Evolutionary conservation across 78 protist genomes (phyloP).

Genomic region (Protostelium mycophagum): DNA sequence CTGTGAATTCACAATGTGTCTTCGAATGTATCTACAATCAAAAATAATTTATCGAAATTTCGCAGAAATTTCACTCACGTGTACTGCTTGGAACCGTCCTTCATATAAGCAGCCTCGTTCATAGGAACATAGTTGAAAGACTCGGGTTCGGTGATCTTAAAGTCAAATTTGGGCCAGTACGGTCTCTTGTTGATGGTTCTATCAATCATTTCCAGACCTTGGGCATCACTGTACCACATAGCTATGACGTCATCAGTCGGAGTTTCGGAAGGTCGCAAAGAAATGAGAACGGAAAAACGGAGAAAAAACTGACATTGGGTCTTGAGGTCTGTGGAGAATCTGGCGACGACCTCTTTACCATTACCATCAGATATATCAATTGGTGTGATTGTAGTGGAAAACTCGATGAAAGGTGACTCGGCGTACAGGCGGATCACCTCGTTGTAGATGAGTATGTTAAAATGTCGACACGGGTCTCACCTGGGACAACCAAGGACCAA

Average conservation of each 20-base stretch:
- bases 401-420: slow-evolving; percentile 5
- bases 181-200: slow-evolving; percentile 56
- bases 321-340: slow-evolving; percentile 34
- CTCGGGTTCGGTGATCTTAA: slow-evolving; percentile 59
- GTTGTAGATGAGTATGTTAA: neutral
- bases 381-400: slow-evolving; percentile 71
- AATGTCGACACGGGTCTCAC: neutral
- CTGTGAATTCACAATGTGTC: too few relatives aligned
- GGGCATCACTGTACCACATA: slow-evolving; percentile 73
- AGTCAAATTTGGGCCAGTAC: slow-evolving; percentile 31
- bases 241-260: neutral
- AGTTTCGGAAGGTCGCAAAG: too few relatives aligned
- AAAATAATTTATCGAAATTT: too few relatives aligned
- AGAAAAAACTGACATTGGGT: neutral
- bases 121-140: slow-evolving; percentile 85
- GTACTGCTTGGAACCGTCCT: slow-evolving; percentile 19
- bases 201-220: slow-evolving; percentile 80
- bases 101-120: slow-evolving; percentile 46
- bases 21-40: too few relatives aligned
- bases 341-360: slow-evolving; percentile 73
- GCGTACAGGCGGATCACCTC: slow-evolving; percentile 38
- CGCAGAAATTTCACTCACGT: neutral
- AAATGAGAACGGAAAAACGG: neutral
- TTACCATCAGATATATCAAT: slow-evolving; percentile 42
- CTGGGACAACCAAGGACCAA: slow-evolving; percentile 7